Evolutionary conservation across 1,284 basidiomycete genomes (phyloP).

Genomic region (Somion occarium): DNA sequence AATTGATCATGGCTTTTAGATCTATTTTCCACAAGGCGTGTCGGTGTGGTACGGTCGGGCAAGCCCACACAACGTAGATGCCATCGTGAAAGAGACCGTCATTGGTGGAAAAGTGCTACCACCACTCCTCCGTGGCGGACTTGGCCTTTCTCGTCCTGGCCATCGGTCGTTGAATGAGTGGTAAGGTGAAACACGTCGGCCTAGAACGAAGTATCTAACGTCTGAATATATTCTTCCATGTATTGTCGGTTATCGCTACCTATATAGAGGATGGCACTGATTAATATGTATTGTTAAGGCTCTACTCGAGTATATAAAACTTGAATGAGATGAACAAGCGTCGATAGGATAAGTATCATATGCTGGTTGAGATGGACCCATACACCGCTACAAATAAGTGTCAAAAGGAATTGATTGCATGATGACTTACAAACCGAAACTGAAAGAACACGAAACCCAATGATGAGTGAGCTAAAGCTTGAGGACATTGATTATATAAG

Average conservation of each 20-base stretch:
- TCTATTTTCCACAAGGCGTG: conserved; percentile 81
- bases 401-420: no score
- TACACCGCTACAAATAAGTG: no score
- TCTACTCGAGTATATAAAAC: no score
- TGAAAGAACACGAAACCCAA: neutral
- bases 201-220: no score
- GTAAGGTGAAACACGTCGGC: no score
- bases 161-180: conserved; percentile 68
- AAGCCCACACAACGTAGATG: conserved; percentile 81
- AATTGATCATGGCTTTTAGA: conserved; percentile 36
- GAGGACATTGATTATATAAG: neutral
- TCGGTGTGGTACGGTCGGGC: conserved; percentile 94
- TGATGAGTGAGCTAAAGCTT: neutral
- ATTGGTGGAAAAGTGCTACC: conserved; percentile 79
- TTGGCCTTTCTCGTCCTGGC: conserved; percentile 67
- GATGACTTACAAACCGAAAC: neutral
- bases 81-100: conserved; percentile 85
- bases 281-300: no score
- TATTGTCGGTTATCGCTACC: no score
- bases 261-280: no score
- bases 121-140: conserved; percentile 76
- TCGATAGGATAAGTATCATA: no score
- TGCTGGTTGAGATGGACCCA: no score
- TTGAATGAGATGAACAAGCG: no score
- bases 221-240: no score